Conservation (phyloP, 2,329 filamentous ascomycete genomes). For the Cytospora schulzeri region DNA sequence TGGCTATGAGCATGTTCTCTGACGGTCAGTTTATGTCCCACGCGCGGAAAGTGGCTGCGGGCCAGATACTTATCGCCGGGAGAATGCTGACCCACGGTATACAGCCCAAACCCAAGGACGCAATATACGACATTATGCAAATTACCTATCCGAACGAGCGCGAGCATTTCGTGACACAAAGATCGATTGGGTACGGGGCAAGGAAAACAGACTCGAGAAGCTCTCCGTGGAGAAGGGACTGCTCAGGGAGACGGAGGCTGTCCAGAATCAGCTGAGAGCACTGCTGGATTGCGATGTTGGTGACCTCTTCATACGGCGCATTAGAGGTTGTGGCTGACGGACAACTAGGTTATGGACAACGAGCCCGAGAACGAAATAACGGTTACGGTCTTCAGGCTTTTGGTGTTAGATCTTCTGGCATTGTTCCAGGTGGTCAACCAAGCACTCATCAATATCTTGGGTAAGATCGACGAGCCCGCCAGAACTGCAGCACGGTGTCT, state of each 20-base stretch:
- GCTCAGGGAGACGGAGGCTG: constrained; percentile 84
- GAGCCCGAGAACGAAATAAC: constrained; percentile 97
- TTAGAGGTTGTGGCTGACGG: constrained; percentile 11
- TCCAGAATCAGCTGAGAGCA: constrained; percentile 84
- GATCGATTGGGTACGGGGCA: constrained; percentile 84
- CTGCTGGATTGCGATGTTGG: constrained; percentile 87
- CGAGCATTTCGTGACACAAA: constrained; percentile 82
- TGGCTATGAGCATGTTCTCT: constrained; percentile 88
- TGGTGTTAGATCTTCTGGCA: constrained; percentile 86
- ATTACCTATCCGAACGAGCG: constrained; percentile 82
- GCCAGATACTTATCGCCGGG: neutral
- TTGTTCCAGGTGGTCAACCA: constrained; percentile 96
- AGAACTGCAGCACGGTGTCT: neutral
- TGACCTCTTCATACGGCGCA: constrained; percentile 29
- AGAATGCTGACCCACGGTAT: constrained; percentile 30
- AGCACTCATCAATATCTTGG: constrained; percentile 93
- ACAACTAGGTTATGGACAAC: constrained; percentile 68
- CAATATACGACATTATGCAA: constrained; percentile 90
- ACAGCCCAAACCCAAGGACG: constrained; percentile 90
- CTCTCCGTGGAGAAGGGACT: constrained; percentile 89
- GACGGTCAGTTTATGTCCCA: constrained; percentile 66
- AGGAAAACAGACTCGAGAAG: constrained; percentile 80
- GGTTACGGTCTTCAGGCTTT: constrained; percentile 85
- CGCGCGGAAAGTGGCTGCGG: neutral
- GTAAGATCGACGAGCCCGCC: constrained; percentile 50